Evolutionary conservation across 2,329 filamentous ascomycete genomes (phyloP).

Genomic region (Lachnellula willkommii): DNA sequence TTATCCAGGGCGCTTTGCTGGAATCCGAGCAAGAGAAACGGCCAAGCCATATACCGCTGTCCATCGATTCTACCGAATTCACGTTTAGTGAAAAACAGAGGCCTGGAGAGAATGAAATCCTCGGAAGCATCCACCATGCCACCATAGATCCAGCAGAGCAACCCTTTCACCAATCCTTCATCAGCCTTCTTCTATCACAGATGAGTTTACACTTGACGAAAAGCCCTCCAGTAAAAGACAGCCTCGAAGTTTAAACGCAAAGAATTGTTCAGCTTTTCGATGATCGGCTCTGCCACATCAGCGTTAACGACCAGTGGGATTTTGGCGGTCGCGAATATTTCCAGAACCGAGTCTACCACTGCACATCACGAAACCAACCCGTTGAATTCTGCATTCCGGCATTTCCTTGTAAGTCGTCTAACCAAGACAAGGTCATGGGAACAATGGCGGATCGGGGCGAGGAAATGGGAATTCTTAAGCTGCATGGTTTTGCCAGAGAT

Average conservation of each 20-base stretch:
- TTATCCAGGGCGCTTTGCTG: neutral
- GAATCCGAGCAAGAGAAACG: neutral
- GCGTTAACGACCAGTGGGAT: too few relatives aligned
- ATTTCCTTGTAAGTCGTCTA: too few relatives aligned
- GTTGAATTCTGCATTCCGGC: too few relatives aligned
- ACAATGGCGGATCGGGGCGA: too few relatives aligned
- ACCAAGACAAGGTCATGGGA: too few relatives aligned
- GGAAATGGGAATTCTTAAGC: too few relatives aligned
- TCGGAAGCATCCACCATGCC: neutral
- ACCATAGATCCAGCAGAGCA: neutral
- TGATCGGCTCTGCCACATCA: neutral
- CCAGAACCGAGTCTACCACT: too few relatives aligned
- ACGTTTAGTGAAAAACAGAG: neutral
- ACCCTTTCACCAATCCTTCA: conserved; percentile 2
- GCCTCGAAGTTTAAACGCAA: neutral
- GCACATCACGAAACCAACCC: too few relatives aligned
- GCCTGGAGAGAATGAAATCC: neutral
- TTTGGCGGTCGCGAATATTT: too few relatives aligned
- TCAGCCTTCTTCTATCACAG: neutral
- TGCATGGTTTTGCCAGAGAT: too few relatives aligned
- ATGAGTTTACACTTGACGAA: neutral
- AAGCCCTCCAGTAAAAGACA: neutral
- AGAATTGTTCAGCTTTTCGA: conserved; percentile 4
- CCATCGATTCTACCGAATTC: neutral
- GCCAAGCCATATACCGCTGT: neutral